Evolutionary conservation across 495 filamentous ascomycete species (phyloP), one percentile per base, ranked within the genome.

Genomic region (Penicillium crystallinum): DNA sequence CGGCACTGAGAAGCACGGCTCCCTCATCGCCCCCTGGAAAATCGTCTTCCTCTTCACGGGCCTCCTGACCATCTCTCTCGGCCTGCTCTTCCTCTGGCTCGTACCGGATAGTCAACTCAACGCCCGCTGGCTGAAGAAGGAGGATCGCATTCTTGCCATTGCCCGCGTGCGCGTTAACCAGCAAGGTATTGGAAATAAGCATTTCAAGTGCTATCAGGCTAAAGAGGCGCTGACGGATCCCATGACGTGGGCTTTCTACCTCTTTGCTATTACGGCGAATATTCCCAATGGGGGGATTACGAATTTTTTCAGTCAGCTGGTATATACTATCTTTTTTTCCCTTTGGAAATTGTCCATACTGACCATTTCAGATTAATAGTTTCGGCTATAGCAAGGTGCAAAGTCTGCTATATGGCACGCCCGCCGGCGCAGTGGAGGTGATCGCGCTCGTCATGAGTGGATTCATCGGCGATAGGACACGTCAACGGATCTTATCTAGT

Each of bases 61-160:
- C 1, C 68, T 85, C 0, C 65, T 86, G 34, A 89, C 85, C 6
- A 61, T 78, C 1, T 57, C 65, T 0, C 70, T 86, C 46, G 82
- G 84, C 21, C 39, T 80, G 11, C 35, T 82, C 4, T 85, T 89
- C 58, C 67, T 85, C 14, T 84, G 75, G 64, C 61, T 84, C 21
- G 71, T 90, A 43, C 86, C 85, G 0, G 86, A 90, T 57, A 87
- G 75, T 54, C 86, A 88, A 54, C 65, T 85, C 49, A 86, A 87
- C 57, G 81, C 82, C 9, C 77, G 81, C 27, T 88, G 83, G 76
- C 66, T 89, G 15, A 84, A 70, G 12, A 74, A 80, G 40, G 72
- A 82, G 50, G 86, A 89, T 41, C 79, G 81, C 40, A 53, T 72
- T 56, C 64, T 85, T 42, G 80, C 80, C 2, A 66, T 88, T 41